Percentiles rank a stretch among this genome's conserved stretches.
Evolutionary conservation across 2,329 filamentous ascomycete species (phyloP).

Genomic region (Endothia cerciana): DNA sequence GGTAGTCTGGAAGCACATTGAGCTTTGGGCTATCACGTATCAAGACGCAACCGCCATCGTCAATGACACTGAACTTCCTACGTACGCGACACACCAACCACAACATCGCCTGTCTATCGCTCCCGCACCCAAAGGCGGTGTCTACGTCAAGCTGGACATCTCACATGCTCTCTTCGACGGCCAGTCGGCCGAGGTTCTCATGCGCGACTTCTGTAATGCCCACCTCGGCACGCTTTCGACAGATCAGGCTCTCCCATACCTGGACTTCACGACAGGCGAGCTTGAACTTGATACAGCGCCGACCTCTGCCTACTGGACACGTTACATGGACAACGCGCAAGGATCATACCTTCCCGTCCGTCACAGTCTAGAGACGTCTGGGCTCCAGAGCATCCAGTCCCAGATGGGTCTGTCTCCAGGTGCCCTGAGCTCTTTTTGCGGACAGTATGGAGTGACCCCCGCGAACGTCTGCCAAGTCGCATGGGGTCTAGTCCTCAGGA

Average conservation of each 20-base stretch:
- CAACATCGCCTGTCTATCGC: conserved; percentile 30
- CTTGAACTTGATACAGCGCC: background rate
- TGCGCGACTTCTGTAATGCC: conserved; percentile 31
- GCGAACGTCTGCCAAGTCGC: conserved; percentile 35
- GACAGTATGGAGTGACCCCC: conserved; percentile 30
- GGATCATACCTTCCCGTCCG: background rate
- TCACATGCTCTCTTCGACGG: conserved; percentile 35
- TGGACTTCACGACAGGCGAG: background rate
- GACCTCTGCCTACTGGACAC: background rate
- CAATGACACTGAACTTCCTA: background rate
- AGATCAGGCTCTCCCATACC: background rate
- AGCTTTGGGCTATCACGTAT: conserved; percentile 29
- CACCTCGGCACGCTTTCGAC: conserved; percentile 28
- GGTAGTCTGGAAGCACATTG: conserved; percentile 29
- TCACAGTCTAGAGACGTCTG: background rate
- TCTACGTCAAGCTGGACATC: conserved; percentile 32
- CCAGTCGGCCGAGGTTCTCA: conserved; percentile 32
- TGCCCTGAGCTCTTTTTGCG: conserved; percentile 7
- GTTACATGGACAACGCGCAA: background rate
- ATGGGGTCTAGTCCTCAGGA: conserved; percentile 33
- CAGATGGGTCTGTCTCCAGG: background rate
- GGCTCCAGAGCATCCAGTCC: background rate
- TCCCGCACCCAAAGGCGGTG: conserved; percentile 24
- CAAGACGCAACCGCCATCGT: background rate
- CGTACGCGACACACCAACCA: background rate